phyloP scores from a whole-genome alignment of 2,329 filamentous ascomycete genomes.

The Lasiodiplodia hormozganensis region DNA sequence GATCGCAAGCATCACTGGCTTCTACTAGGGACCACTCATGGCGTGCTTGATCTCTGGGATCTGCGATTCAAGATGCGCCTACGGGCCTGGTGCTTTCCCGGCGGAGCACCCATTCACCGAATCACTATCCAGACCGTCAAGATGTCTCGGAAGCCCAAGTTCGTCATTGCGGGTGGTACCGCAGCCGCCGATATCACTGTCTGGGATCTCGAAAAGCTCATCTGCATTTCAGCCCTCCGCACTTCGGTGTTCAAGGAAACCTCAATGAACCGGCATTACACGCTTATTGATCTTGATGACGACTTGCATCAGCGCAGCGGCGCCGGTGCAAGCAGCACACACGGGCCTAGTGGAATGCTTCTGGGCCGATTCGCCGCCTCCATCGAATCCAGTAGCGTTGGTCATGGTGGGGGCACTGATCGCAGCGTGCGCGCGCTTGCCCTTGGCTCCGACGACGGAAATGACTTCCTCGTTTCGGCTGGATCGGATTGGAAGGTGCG shows the following conservation, averaged over 20 bases:
- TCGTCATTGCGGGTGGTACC: constrained; percentile 88
- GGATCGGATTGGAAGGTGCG: constrained; percentile 90
- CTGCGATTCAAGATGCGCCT: constrained; percentile 90
- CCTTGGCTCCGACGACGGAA: constrained; percentile 73
- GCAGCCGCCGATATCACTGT: constrained; percentile 88
- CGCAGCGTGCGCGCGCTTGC: constrained; percentile 77
- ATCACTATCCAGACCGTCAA: constrained; percentile 69
- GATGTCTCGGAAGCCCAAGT: constrained; percentile 73
- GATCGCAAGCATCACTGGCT: constrained; percentile 90
- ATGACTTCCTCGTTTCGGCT: constrained; percentile 84
- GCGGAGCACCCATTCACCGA: constrained; percentile 79
- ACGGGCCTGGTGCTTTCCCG: constrained; percentile 86
- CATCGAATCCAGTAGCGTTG: constrained; percentile 48
- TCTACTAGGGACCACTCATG: constrained; percentile 88
- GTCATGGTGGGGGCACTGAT: constrained; percentile 54
- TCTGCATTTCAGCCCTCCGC: constrained; percentile 89
- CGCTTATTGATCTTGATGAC: constrained; percentile 88
- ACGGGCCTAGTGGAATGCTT: constrained; percentile 64
- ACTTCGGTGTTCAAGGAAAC: constrained; percentile 57
- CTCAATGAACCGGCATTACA: constrained; percentile 41
- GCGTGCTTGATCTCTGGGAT: constrained; percentile 94
- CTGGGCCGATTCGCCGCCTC: constrained; percentile 82
- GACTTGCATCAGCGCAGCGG: constrained; percentile 45
- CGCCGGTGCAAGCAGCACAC: constrained; percentile 43
- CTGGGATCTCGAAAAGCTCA: constrained; percentile 91